Conservation (phyloP, 371 early-diverging fungal species). For the Batkoa obscura region DNA sequence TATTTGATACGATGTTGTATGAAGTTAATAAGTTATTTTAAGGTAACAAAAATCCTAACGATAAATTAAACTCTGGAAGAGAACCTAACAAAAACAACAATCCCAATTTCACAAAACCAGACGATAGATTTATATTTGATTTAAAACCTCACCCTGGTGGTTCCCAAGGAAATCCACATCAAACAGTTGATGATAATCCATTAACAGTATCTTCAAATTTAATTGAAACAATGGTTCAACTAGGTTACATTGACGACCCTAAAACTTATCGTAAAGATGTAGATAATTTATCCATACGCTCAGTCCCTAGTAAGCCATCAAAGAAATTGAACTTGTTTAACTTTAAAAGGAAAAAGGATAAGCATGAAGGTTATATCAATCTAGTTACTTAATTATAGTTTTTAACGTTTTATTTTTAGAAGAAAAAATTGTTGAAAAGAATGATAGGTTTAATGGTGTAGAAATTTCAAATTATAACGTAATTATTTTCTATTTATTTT, state of each 20-base stretch:
- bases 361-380: not conserved
- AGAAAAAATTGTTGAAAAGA: not conserved
- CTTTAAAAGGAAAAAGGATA: constrained; percentile 1
- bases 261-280: not conserved
- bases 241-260: not conserved
- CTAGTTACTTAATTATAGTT: not conserved
- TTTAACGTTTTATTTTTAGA: not conserved
- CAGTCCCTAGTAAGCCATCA: not conserved
- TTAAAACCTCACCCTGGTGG: not conserved
- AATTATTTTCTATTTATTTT: not conserved
- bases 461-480: not conserved
- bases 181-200: no score
- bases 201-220: not conserved
- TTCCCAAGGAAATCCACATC: not conserved
- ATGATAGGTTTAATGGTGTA: not conserved
- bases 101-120: no score
- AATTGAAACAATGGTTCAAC: not conserved
- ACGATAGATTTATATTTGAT: constrained; percentile 3
- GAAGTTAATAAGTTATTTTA: no score
- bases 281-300: not conserved
- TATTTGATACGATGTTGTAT: no score
- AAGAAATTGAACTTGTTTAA: not conserved
- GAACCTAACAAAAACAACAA: no score
- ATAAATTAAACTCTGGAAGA: no score
- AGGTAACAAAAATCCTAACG: no score